Base-by-base conservation (phyloP, 1,284 basidiomycete genomes). In the Athelia psychrophila region DNA sequence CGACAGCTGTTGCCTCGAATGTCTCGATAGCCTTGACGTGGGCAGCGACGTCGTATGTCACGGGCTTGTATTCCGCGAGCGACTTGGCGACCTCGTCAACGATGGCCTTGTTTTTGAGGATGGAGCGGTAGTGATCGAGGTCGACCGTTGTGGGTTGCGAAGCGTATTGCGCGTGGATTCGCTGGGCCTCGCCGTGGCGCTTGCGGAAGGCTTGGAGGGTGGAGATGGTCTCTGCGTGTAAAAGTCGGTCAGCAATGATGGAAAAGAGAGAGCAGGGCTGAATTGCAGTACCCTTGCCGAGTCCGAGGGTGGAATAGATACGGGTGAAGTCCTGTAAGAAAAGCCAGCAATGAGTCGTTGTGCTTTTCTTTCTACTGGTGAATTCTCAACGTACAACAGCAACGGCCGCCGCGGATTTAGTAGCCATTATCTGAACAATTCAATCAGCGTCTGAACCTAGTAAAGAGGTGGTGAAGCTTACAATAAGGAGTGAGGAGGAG, bases 1-100 rank as follows among this genome's bases (percentile, higher is more conserved):
- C 84, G 57, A 98, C 95, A 60, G 97, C 97, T 77, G 96, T 98
- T 60, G 84, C 79, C 82, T 99, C 94, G 71, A 99, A 99, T 51
- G 93, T 88, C 70, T 97, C 94, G 62, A 99, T 97, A 49, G 94
- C 94, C 76, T 95, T 97, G 71, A 98, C 71, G 73, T 97, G 93
- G 58, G 93, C 81, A 65, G 72, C 76, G 55, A 96, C 91, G 68
- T 99, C 96, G 75, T 98, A 98, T n/a, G 91, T 90, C 54, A 94
- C 88, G 27, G 97, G 93, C 79, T 97, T 97, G 83, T 98, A 99
- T 38, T 86, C 84, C 58, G 79, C 84, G 63, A 98, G 72, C 55
- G 91, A 74, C 78, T 95, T 97, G 79, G 98, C 94, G 12, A 92
- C 92, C 71, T 98, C 91, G 62, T 91, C 87, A 54, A 98, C 87